phyloP scores from a whole-genome alignment of 805 yeast genomes.

The Hanseniaspora hatyaiensis region DNA sequence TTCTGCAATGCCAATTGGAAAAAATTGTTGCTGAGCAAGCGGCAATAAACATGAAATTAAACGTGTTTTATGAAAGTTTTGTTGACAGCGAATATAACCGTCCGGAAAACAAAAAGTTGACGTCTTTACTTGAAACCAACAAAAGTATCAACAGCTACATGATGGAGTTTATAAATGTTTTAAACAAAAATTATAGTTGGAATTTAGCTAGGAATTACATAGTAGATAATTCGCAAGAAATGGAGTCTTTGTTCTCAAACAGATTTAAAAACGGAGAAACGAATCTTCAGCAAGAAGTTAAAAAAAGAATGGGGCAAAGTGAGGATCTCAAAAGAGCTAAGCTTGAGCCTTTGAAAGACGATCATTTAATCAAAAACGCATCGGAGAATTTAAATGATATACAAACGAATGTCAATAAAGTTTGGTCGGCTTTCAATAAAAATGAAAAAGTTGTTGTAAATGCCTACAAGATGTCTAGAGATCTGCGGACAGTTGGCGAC shows the following conservation, averaged over 20 bases:
- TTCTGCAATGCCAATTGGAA: neutral
- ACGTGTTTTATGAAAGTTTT: neutral
- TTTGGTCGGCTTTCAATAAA: neutral
- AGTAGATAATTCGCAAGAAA: slow-evolving; percentile 9
- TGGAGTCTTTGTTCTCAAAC: slow-evolving; percentile 7
- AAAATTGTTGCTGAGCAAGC: slow-evolving; percentile 1
- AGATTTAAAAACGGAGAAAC: neutral
- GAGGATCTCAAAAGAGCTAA: slow-evolving; percentile 1
- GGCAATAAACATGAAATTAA: neutral
- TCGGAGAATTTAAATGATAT: slow-evolving; percentile 1
- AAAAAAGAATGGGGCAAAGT: neutral
- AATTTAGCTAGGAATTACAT: slow-evolving; percentile 13
- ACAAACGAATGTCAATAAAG: neutral
- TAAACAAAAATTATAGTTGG: slow-evolving; percentile 13
- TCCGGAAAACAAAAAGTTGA: too few relatives aligned
- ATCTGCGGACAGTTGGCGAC: slow-evolving; percentile 23
- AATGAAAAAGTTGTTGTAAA: neutral
- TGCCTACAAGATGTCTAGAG: slow-evolving; percentile 23
- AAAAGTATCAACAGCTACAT: slow-evolving; percentile 9
- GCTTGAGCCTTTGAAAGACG: slow-evolving; percentile 10
- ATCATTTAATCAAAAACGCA: neutral
- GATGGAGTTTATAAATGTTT: slow-evolving; percentile 13
- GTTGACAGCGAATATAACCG: too few relatives aligned
- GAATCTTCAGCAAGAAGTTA: neutral
- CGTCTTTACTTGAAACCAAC: slow-evolving; percentile 4